Evolutionary conservation across 1,284 basidiomycete genomes (phyloP).

Genomic region (Ustanciosporium gigantosporum): DNA sequence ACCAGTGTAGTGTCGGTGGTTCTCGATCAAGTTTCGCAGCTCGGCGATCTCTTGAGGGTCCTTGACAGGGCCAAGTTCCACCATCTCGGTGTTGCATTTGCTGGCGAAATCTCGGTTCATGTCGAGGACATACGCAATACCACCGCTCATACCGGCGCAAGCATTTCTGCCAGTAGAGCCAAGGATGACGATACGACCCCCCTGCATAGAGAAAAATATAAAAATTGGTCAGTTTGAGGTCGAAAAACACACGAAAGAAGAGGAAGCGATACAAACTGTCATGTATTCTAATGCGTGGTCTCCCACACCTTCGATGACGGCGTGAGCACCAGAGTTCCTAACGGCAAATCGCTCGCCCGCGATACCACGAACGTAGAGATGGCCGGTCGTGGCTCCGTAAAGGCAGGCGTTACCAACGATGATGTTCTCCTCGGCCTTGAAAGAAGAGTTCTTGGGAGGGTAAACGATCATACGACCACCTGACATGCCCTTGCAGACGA

Average conservation of each 20-base stretch:
- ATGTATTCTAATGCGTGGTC: slow-evolving; percentile 55
- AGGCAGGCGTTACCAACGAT: slow-evolving; percentile 53
- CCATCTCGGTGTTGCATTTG: slow-evolving; percentile 58
- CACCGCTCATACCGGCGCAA: slow-evolving; percentile 54
- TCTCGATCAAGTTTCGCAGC: slow-evolving; percentile 58
- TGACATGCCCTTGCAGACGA: slow-evolving; percentile 46
- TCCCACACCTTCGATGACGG: slow-evolving; percentile 56
- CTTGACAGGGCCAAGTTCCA: slow-evolving; percentile 53
- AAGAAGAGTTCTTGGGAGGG: slow-evolving; percentile 52
- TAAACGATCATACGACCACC: slow-evolving; percentile 56
- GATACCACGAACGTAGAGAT: slow-evolving; percentile 56
- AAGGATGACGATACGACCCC: slow-evolving; percentile 50
- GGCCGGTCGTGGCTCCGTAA: slow-evolving; percentile 45
- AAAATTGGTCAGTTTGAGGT: too few relatives aligned
- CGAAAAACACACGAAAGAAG: too few relatives aligned
- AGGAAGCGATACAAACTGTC: too few relatives aligned
- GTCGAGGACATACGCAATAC: slow-evolving; percentile 57
- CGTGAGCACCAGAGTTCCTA: slow-evolving; percentile 57
- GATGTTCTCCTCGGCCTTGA: slow-evolving; percentile 59
- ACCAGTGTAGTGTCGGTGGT: slow-evolving; percentile 58
- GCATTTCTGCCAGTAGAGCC: slow-evolving; percentile 51
- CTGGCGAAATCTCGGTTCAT: slow-evolving; percentile 54
- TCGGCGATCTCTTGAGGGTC: slow-evolving; percentile 57
- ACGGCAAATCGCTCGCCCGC: slow-evolving; percentile 58
- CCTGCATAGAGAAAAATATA: too few relatives aligned